These are phyloP conservation scores for Ceratopteris richardii DNA, from an alignment of 75 land plant genomes.

Conservation along the genomic window DNA sequence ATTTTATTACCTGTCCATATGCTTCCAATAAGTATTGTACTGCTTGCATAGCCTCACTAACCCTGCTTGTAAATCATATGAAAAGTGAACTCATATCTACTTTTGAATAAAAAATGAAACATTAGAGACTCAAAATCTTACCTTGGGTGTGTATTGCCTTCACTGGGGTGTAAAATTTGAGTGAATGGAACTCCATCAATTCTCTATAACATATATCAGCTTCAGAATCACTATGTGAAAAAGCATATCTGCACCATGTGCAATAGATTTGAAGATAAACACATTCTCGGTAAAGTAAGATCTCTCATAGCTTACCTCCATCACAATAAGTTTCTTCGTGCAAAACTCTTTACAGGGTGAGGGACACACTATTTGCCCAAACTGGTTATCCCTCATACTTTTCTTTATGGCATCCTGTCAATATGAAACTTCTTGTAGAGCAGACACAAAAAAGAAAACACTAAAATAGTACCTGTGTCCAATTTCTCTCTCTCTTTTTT, in stretches of 20 bases:
- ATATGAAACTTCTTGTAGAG: no score
- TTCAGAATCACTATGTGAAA: not conserved
- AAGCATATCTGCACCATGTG: not conserved
- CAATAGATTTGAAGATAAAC: no score
- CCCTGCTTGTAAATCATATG: constrained; percentile 6
- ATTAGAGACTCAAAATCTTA: not conserved
- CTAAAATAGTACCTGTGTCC: no score
- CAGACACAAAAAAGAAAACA: no score
- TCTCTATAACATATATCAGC: constrained; percentile 19
- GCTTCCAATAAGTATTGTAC: constrained; percentile 24
- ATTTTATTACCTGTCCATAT: constrained; percentile 40
- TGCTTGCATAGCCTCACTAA: constrained; percentile 22
- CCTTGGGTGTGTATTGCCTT: constrained; percentile 22
- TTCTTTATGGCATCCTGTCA: constrained; percentile 13
- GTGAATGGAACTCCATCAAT: constrained; percentile 35
- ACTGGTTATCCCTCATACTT: constrained; percentile 17
- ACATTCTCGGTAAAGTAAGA: no score
- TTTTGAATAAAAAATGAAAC: no score
- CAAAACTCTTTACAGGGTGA: constrained; percentile 22
- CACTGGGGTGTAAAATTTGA: constrained; percentile 22
- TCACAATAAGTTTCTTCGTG: constrained; percentile 29
- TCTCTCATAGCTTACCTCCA: constrained; percentile 19
- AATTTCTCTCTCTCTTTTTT: no score
- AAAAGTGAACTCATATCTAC: no score
- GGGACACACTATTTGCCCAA: constrained; percentile 26